Evolutionary conservation across 2,329 filamentous ascomycete genomes (phyloP), one percentile per base, ranked within the genome.

Genomic region (Aureobasidium zeae): DNA sequence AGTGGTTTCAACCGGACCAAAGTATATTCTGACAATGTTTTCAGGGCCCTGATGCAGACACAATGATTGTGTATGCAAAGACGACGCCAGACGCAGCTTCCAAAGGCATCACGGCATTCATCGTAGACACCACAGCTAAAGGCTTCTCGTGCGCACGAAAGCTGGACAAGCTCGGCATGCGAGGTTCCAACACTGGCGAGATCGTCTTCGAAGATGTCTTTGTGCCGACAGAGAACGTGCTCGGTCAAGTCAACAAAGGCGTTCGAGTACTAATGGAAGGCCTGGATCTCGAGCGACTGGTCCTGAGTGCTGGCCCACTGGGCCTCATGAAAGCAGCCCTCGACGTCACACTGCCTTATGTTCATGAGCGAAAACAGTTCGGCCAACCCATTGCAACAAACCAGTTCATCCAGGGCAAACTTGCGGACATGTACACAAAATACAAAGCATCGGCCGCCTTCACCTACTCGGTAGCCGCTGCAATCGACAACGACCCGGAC

Each of bases 381-480:
- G 82, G 81, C 44, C 69, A 63, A 6, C 89, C 89, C 2, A 85
- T 96, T 51, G 89, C 85, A 0, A 82, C 91, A 54, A 94, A 94
- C 63, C 91, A 98, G 64, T 73, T 96, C 50, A 74, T 96, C 16
- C 91, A 96, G 65, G 89, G 85, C 46, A 89, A 88, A 60, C 73
- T 96, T 33, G 87, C 91, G 45, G 88, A 96, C 62, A 95, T 98
- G 88, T 93, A 96, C 67, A 95, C 87, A 35, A 94, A 94, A 64
- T 76, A 91, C 47, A 81, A 85, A 56, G 87, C 84, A 9, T 80
- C 82, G 12, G 72, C 79, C n/a, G 76, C 87, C 2, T 95, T 94
- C 64, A 96, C 89, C 0, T 94, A 94, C 58, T 68, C 73, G 26
- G 88, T 88, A 0, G 91, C 91, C 3, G 73, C 75, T 34, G 73